Evolutionary conservation across 345 rosid species (phyloP).

Genomic region (Eucalyptus cladocalyx): DNA sequence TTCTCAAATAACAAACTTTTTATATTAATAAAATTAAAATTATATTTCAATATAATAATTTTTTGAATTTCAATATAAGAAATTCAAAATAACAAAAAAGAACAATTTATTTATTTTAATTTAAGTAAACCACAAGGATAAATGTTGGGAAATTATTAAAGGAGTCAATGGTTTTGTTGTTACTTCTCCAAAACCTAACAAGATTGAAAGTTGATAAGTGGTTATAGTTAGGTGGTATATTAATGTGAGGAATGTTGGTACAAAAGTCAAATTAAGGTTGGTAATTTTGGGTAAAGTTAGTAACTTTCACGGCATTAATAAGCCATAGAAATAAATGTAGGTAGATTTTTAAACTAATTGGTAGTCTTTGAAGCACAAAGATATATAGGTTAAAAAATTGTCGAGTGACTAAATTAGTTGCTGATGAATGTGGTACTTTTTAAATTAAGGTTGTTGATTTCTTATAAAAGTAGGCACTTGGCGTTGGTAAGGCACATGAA

Average conservation of each 20-base stretch:
- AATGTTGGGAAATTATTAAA: too few species aligned
- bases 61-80: too few species aligned
- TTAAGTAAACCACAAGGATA: too few species aligned
- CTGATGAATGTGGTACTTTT: background rate
- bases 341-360: too few species aligned
- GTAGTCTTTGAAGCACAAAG: background rate
- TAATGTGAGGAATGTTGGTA: background rate
- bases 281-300: background rate
- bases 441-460: background rate
- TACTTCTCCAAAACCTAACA: too few species aligned
- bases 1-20: too few species aligned
- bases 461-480: background rate
- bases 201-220: background rate
- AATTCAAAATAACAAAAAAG: too few species aligned
- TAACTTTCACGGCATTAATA: background rate
- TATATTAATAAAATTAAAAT: too few species aligned
- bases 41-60: too few species aligned
- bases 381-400: background rate
- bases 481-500: background rate
- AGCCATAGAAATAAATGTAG: background rate
- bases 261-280: background rate
- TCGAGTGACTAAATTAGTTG: background rate
- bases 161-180: too few species aligned
- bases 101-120: too few species aligned
- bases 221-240: too few species aligned